Conservation (phyloP, 768 basidiomycete genomes). For the Galerina marginata region DNA sequence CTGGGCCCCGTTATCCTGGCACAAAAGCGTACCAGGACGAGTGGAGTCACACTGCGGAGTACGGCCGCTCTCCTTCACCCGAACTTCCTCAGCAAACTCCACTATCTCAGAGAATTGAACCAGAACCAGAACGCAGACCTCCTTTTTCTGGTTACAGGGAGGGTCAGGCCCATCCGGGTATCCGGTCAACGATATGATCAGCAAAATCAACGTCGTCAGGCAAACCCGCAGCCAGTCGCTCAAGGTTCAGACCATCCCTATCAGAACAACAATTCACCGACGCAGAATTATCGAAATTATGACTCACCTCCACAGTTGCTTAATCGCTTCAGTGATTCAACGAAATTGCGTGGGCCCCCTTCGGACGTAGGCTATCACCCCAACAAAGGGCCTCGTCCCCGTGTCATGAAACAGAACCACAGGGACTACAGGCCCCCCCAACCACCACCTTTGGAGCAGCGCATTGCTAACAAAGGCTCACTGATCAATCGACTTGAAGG, state of each 20-base stretch:
- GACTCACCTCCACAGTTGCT: conserved; percentile 17
- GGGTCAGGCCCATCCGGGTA: neutral
- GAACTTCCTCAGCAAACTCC: conserved; percentile 10
- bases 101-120: conserved; percentile 13
- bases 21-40: conserved; percentile 13
- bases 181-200: conserved; percentile 17
- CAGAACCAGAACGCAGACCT: conserved; percentile 3
- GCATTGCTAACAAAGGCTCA: conserved; percentile 21
- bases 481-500: conserved; percentile 25
- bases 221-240: neutral
- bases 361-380: neutral
- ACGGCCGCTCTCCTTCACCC: conserved; percentile 29
- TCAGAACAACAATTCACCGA: neutral
- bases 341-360: neutral
- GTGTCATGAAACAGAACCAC: neutral
- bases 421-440: neutral
- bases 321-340: conserved; percentile 22
- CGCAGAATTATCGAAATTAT: conserved; percentile 1
- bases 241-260: neutral
- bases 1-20: neutral
- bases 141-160: conserved; percentile 11
- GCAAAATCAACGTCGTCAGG: neutral
- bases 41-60: conserved; percentile 24
- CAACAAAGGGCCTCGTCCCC: neutral
- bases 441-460: conserved; percentile 25